A percentile compares a stretch with the other conserved stretches of the same genome.
Evolutionary conservation across 164 flowering plant genomes (phyloP).

Genomic region (Umbilicus rupestris): DNA sequence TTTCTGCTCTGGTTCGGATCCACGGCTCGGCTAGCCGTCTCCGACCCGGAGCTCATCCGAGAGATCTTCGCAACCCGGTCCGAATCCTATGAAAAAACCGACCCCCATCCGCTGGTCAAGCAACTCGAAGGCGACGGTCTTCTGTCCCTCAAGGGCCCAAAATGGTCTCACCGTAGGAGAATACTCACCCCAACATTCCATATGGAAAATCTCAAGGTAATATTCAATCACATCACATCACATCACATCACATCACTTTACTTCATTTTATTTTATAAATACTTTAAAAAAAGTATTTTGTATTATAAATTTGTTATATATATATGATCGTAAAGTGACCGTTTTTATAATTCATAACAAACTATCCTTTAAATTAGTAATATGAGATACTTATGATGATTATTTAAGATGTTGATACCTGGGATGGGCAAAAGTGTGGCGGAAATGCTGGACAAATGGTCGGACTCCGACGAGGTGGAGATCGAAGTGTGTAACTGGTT

Average conservation of each 20-base stretch:
- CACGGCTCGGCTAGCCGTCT: constrained; percentile 66
- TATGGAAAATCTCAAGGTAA: constrained; percentile 89
- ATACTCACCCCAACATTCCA: constrained; percentile 84
- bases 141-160: constrained; percentile 80
- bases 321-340: too few species aligned
- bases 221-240: constrained; percentile 6
- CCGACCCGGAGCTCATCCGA: constrained; percentile 83
- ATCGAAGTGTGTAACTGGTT: constrained; percentile 76
- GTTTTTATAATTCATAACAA: too few species aligned
- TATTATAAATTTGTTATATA: too few species aligned
- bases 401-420: constrained; percentile 53
- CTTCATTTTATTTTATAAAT: neutral
- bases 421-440: constrained; percentile 56
- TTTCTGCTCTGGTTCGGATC: constrained; percentile 97
- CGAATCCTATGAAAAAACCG: constrained; percentile 76
- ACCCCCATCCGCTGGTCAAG: constrained; percentile 70
- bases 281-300: too few species aligned
- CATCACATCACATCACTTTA: too few species aligned
- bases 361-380: too few species aligned
- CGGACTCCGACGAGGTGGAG: constrained; percentile 48
- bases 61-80: constrained; percentile 72
- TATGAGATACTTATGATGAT: neutral
- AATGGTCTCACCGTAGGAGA: constrained; percentile 95
- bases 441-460: constrained; percentile 59
- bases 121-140: constrained; percentile 97